Evolutionary conservation across 306 rosid species (phyloP), one percentile per base, ranked within the genome.

Genomic region (Glycine soja): DNA sequence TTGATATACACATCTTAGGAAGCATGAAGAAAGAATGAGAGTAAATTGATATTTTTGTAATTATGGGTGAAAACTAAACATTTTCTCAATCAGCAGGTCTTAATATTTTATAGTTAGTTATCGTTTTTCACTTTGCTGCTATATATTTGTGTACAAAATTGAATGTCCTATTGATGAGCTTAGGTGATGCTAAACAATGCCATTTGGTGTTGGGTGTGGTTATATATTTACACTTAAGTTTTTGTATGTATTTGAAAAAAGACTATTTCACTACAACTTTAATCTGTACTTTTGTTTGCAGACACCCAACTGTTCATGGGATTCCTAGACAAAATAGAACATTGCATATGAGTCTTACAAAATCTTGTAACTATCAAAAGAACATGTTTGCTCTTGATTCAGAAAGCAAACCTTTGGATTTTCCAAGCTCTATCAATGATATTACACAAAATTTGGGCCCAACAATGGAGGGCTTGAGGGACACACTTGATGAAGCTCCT

Each of bases 301-400:
- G 99, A 87, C 84, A 91, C 15, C 91, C 95, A 64, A 95, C 98
- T 72, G 94, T 95, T 13, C 90, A 87, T 58, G 99, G 98, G 79
- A 88, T 95, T 58, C 98, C 98, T 74, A 85, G 96, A 81, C 97
- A 93, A 85, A 90, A 89, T 81, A 89, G 88, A 81, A 82, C 89
- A 6, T 79, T 95, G 86, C 94, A 87, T 61, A 65, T 85, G 83
- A 90, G 93, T 74, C 94, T 90, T 77, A 76, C 84, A 19, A 98
- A 91, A 76, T 82, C 88, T 82, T 88, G 87, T 80, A 88, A 83
- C 77, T 88, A 85, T 80, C 98, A 90, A 83, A 95, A 84, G 88
- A 93, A 86, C 85, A 78, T 82, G n/a, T 80, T 93, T 82, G 84
- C 84, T 84, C 89, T 89, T 80, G 90, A 90, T 82, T 75, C 93